Conservation (phyloP, 2,329 filamentous ascomycete species). For the Decorospora gaudefroyi region DNA sequence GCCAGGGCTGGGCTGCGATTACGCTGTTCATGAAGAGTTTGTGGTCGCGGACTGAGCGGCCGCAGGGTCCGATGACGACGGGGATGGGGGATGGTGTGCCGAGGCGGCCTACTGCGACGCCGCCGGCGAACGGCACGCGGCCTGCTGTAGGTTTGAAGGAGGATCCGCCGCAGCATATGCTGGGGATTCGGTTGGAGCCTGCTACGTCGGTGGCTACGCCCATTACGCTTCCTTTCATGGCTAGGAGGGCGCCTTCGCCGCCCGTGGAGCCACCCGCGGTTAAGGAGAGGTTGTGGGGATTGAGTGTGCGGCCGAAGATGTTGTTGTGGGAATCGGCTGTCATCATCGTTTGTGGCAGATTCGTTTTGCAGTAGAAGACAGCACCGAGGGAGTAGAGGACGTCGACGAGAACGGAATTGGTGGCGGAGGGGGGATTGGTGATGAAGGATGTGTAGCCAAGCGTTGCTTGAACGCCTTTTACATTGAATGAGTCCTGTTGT, state of each 20-base stretch:
- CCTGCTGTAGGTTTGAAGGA: slow-evolving; percentile 60
- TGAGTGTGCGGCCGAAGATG: slow-evolving; percentile 65
- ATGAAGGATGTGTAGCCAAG: slow-evolving; percentile 60
- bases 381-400: slow-evolving; percentile 51
- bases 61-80: slow-evolving; percentile 52
- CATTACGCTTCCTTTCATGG: slow-evolving; percentile 61
- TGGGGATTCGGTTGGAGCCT: slow-evolving; percentile 74
- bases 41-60: slow-evolving; percentile 49
- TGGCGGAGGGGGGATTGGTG: slow-evolving; percentile 33
- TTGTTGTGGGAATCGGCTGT: slow-evolving; percentile 62
- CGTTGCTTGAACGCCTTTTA: slow-evolving; percentile 62
- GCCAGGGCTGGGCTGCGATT: slow-evolving; percentile 51
- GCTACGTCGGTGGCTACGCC: slow-evolving; percentile 68
- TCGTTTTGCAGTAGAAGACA: slow-evolving; percentile 60
- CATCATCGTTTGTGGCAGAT: slow-evolving; percentile 57
- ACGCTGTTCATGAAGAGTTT: slow-evolving; percentile 52
- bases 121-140: slow-evolving; percentile 53
- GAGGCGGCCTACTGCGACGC: slow-evolving; percentile 35
- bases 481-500: slow-evolving; percentile 61
- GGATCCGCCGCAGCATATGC: slow-evolving; percentile 67
- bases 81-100: slow-evolving; percentile 41
- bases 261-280: slow-evolving; percentile 68
- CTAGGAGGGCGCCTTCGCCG: slow-evolving; percentile 65
- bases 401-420: slow-evolving; percentile 46
- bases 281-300: slow-evolving; percentile 64